Percentiles rank a stretch among this genome's conserved stretches.
These are phyloP conservation scores for Bruguiera hainesii DNA, from an alignment of 441 rosid species.

Conservation along the genomic window DNA sequence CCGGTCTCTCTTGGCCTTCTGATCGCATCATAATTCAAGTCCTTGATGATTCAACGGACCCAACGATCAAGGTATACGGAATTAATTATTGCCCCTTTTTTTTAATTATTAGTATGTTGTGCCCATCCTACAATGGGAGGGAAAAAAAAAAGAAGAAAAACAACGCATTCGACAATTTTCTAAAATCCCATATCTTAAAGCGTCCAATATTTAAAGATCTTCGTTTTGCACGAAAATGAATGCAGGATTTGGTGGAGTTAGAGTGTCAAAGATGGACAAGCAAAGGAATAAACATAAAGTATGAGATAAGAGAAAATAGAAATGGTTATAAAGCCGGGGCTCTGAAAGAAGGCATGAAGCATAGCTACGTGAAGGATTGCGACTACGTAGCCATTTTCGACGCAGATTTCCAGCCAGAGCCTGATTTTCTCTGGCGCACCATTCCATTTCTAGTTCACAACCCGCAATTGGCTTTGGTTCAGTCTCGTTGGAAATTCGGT, in stretches of 20 bases:
- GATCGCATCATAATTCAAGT: slow-evolving; percentile 69
- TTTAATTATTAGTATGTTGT: no score
- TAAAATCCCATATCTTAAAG: background rate
- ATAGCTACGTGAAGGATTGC: slow-evolving; percentile 71
- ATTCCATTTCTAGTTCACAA: slow-evolving; percentile 75
- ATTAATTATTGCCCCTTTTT: background rate
- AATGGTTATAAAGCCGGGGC: slow-evolving; percentile 97
- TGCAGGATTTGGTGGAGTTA: slow-evolving; percentile 71
- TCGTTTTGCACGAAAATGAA: background rate
- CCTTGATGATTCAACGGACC: slow-evolving; percentile 94
- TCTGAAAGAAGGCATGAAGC: slow-evolving; percentile 86
- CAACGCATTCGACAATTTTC: no score
- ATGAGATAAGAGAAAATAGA: slow-evolving; percentile 76
- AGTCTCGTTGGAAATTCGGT: slow-evolving; percentile 98
- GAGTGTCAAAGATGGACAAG: slow-evolving; percentile 94
- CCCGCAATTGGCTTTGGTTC: slow-evolving; percentile 74
- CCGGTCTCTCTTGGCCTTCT: slow-evolving; percentile 90
- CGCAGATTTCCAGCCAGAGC: slow-evolving; percentile 92
- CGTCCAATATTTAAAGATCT: background rate
- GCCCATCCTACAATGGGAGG: background rate
- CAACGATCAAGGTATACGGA: slow-evolving; percentile 56
- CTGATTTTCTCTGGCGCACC: slow-evolving; percentile 81
- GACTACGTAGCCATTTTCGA: slow-evolving; percentile 88
- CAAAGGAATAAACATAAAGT: slow-evolving; percentile 88
- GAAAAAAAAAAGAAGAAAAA: background rate